Evolutionary conservation across 1,139 yeast genomes (phyloP), one percentile per base, ranked within the genome.

Genomic region (Scheffersomyces stambukii): DNA sequence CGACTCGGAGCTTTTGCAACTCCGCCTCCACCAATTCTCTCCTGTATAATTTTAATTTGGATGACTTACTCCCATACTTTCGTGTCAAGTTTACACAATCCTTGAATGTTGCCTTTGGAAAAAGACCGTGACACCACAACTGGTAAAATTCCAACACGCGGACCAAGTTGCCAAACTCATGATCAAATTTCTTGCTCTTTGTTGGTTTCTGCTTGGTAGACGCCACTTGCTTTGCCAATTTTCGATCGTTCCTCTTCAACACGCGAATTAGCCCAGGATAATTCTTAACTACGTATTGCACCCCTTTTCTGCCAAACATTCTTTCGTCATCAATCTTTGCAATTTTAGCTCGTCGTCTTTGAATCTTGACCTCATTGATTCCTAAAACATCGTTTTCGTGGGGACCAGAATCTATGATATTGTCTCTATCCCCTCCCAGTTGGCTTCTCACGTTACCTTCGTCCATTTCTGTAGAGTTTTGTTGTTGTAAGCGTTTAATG

Each of bases 91-190:
- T 55, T 13, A 64, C 46, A 41, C 74, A 80, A 48, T 84, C 95
- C 31, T 64, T 60, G 42, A 85, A 83, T 36, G 72, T 79, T 2
- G 94, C 88, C 52, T 78, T 79, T 8, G 95, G 94, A 43, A 73
- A 85, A 29, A 85, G 49, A 4, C 77, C 73, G 51, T 85, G 95
- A 16, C 89, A 88, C 95, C 95, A 85, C 18, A 85, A 52, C 53
- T 84, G 94, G 54, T 84, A 85, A 44, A 75, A 76, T 37, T 73
- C 77, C 16, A 84, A 56, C 2, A 85, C 60, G 9, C 61, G 50
- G 6, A 62, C 52, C 24, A 68, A 49, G 33, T 65, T 70, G 6
- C 62, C 57, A 23, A 57, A 60, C 35, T 71, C 76, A 22, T 60
- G 61, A 8, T 63, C 64, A 19, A 54, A 48, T 32, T 55, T 63